These are phyloP conservation scores for Gymnopilus junonius DNA, from an alignment of 768 basidiomycete genomes.

Conservation along the genomic window DNA sequence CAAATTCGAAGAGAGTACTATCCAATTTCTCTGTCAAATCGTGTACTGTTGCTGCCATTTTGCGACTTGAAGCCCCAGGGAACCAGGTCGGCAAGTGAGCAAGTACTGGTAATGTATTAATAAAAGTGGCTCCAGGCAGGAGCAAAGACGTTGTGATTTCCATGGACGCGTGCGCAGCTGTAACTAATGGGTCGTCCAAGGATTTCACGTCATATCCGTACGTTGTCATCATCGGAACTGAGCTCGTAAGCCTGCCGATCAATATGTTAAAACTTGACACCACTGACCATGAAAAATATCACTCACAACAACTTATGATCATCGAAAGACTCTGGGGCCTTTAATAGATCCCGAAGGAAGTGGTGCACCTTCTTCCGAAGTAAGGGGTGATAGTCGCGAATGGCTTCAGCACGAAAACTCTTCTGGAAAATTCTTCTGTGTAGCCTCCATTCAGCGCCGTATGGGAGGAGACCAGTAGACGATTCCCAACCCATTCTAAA, in stretches of 20 bases:
- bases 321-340: constrained; percentile 10
- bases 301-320: constrained; percentile 13
- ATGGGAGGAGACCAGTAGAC: constrained; percentile 35
- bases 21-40: constrained; percentile 12
- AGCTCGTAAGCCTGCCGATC: constrained; percentile 12
- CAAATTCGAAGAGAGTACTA: constrained; percentile 13
- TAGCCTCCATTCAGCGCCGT: constrained; percentile 38
- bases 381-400: constrained; percentile 28
- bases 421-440: constrained; percentile 41
- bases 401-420: constrained; percentile 30
- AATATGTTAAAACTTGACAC: neutral
- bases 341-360: constrained; percentile 30
- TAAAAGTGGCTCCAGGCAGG: constrained; percentile 5
- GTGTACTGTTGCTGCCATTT: constrained; percentile 21
- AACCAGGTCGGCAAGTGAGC: constrained; percentile 22
- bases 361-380: constrained; percentile 33
- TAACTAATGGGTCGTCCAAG: constrained; percentile 18
- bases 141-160: constrained; percentile 24
- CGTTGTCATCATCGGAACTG: constrained; percentile 20
- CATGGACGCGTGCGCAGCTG: constrained; percentile 34
- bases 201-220: constrained; percentile 23
- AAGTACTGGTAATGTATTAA: constrained; percentile 21
- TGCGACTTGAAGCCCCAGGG: constrained; percentile 16
- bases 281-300: neutral
- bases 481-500: constrained; percentile 37